phyloP scores from a whole-genome alignment of 306 rosid genomes.

The Urtica urens region DNA sequence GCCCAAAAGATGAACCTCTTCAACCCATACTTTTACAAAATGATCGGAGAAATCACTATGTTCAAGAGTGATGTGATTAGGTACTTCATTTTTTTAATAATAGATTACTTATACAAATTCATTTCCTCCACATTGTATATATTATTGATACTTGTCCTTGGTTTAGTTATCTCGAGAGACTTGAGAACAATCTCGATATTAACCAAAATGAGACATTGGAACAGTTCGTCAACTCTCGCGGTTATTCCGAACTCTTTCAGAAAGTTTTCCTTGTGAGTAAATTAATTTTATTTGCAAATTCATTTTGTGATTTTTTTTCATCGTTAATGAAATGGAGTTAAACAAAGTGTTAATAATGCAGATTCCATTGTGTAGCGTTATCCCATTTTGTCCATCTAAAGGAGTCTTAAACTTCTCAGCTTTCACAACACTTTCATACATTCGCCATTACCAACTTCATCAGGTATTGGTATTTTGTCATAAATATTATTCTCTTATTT shows the following conservation, averaged over 20 bases:
- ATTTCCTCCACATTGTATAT: no score
- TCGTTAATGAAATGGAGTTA: background rate
- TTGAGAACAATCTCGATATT: slow-evolving; percentile 57
- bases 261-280: slow-evolving; percentile 68
- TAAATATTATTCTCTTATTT: background rate
- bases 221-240: slow-evolving; percentile 51
- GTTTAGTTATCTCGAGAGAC: slow-evolving; percentile 58
- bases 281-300: no score
- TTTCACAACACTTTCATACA: slow-evolving; percentile 65
- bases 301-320: no score
- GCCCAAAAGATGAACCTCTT: slow-evolving; percentile 62
- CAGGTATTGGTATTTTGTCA: slow-evolving; percentile 31
- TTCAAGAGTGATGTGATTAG: slow-evolving; percentile 61
- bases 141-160: no score
- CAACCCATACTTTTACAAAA: slow-evolving; percentile 67
- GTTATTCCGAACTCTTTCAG: slow-evolving; percentile 69
- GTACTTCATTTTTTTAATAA: no score
- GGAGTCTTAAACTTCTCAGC: slow-evolving; percentile 79
- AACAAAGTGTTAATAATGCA: no score
- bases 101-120: no score
- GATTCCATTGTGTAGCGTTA: slow-evolving; percentile 80
- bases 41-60: slow-evolving; percentile 59
- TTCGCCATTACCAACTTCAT: slow-evolving; percentile 72
- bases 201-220: slow-evolving; percentile 66
- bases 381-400: slow-evolving; percentile 73